Evolutionary conservation across 2,329 filamentous ascomycete genomes (phyloP), one percentile per base, ranked within the genome.

Genomic region (Aspergillus pseudonomiae): DNA sequence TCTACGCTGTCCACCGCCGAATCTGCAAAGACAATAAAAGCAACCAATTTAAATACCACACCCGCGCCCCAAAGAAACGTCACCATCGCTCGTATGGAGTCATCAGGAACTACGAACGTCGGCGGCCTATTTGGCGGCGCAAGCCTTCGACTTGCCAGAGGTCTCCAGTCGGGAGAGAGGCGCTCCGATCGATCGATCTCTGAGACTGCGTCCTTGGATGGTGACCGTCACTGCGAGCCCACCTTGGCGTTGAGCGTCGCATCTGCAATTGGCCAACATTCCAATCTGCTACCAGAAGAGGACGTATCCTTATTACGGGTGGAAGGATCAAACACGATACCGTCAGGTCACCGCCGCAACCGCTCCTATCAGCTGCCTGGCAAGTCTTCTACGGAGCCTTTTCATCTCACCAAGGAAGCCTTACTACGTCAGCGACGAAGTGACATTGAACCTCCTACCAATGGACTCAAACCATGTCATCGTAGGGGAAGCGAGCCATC

Each of bases 1-100:
- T 83, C 81, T 26, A 77, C 75, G 0, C 69, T 82, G 59, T 83
- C 81, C n/a, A 82, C 75, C 19, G 75, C 81, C 14, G 80, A 81
- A 41, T 83, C 81, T 12, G 74, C 78, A 57, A 81, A 78, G 68
- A 83, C 81, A 9, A 74, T 83, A 32, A 77, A 73, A 59, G 74
- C 78, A 32, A 73, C 73, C 16, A 73, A 71, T 26, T 65, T 72
- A 11, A 74, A 77, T 36, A 54, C 64, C 9, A 57, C 57, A 21
- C 65, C 69, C 45, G 57, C 65, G 28, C 69, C 71, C 54, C 71
- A 71, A 19, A 71, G 73, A 19, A 67, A 70, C 16, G 68, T 69
- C 21, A 67, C 73, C 5, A 70, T 74, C 11, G 68, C 73, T 1
- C 70, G 75, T 16, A 66, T 76, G 7, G 75, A 77, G 63, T 63